Evolutionary conservation across 2,329 filamentous ascomycete species (phyloP), one percentile per base, ranked within the genome.

Genomic region (Aspergillus niger): DNA sequence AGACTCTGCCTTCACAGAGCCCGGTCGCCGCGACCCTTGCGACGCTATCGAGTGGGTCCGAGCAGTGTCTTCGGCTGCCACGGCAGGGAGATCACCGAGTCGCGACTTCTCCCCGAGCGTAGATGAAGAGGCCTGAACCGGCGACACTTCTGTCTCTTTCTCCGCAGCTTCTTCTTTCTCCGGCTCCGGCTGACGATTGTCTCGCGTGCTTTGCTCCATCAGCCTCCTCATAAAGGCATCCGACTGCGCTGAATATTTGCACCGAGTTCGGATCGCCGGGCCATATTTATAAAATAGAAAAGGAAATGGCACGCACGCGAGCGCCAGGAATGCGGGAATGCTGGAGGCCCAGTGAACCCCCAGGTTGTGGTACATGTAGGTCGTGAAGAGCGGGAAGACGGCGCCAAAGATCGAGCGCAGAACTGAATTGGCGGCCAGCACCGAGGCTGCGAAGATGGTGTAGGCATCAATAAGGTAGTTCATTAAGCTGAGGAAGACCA

Each of bases 271-370:
- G 53, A 80, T 76, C 3, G 60, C 55, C 8, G 70, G 62, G 17
- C 77, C 78, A 61, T 79, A 77, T 62, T 75, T 77, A 67, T 80
- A 79, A 55, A 80, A 76, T 20, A 80, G 60, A 67, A 80, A 79
- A 2, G 77, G 78, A 59, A 80, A 79, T 0, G 78, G 78, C 5
- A 79, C 70, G 32, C 77, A 80, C 1, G 74, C 74, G 11, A 81
- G 64, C 1, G 80, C 79, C 30, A 82, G 62, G 65, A 82, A 82
- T 0, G 75, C 81, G 0, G 79, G 79, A 17, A 82, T 68, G 26
- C 73, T 76, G 8, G 76, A 77, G 7, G 80, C 81, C 81, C 80
- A 82, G 58, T 81, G 77, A n/a, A 81, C 79, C 4, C 80, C 80
- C n/a, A 83, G 69, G 17, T 72, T 69, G 3, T 72, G 22, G 56